Conservation (phyloP, 495 filamentous ascomycete species). For the Pyrenula massariospora region DNA sequence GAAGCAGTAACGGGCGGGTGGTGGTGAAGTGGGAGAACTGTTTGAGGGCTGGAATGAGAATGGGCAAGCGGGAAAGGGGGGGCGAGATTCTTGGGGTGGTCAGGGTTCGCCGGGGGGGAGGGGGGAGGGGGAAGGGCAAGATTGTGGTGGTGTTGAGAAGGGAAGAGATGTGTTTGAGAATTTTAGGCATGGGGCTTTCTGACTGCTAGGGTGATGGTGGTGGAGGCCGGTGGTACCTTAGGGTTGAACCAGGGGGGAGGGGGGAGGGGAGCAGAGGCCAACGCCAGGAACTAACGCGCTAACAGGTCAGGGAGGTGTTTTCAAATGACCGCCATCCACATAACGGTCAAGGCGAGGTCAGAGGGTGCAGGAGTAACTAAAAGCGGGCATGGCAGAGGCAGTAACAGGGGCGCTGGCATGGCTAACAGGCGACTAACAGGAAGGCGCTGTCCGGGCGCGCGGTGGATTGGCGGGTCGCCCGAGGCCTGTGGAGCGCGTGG, state of each 20-base stretch:
- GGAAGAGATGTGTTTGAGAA: neutral
- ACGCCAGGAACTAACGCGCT: neutral
- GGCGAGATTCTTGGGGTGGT: neutral
- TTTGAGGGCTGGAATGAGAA: neutral
- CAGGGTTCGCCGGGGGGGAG: too few relatives aligned
- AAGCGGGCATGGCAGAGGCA: neutral
- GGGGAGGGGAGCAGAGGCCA: too few relatives aligned
- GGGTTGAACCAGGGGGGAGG: too few relatives aligned
- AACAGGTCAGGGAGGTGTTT: neutral
- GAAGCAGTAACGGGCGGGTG: neutral
- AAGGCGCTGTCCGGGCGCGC: neutral
- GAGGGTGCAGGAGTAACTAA: neutral
- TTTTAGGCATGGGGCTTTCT: neutral
- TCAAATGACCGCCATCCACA: neutral
- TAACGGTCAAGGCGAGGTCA: too few relatives aligned
- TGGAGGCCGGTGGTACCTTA: neutral
- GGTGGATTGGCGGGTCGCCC: neutral
- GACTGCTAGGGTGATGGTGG: too few relatives aligned
- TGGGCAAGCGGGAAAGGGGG: neutral
- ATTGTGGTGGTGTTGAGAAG: neutral
- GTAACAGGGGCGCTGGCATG: neutral
- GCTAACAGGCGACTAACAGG: neutral
- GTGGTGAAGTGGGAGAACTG: constrained; percentile 2
- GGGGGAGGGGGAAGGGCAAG: too few relatives aligned
- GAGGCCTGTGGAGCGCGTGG: neutral